These are phyloP conservation scores for Antitrichia curtipendula DNA, from an alignment of 225 moss, liverwort and hornwort species.

Conservation along the genomic window DNA sequence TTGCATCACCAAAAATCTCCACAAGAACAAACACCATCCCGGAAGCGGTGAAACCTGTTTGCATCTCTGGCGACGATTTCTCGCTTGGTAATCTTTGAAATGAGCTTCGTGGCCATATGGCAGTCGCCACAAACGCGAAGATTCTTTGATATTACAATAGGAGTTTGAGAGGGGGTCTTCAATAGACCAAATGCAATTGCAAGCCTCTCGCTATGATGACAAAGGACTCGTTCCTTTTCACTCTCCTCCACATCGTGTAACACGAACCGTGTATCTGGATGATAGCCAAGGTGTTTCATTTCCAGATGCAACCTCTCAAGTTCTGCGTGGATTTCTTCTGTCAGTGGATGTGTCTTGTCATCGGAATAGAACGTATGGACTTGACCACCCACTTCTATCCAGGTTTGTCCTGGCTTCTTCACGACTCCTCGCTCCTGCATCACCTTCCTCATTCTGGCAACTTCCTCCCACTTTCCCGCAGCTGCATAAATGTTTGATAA, in stretches of 20 bases:
- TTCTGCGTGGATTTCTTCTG: constrained; percentile 14
- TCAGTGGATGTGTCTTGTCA: constrained; percentile 22
- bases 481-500: constrained; percentile 43
- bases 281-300: constrained; percentile 29
- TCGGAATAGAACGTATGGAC: constrained; percentile 39
- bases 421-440: constrained; percentile 30
- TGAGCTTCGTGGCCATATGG: constrained; percentile 39
- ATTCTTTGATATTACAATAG: constrained; percentile 36
- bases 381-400: constrained; percentile 32
- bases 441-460: constrained; percentile 35
- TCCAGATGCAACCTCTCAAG: constrained; percentile 18
- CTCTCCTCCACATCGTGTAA: constrained; percentile 33
- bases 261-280: constrained; percentile 36
- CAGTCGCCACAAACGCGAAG: constrained; percentile 52
- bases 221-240: constrained; percentile 36
- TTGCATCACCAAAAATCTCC: constrained; percentile 45
- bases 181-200: constrained; percentile 38
- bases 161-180: constrained; percentile 7
- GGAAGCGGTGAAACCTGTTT: constrained; percentile 40
- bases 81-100: constrained; percentile 36
- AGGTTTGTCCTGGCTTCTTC: constrained; percentile 46
- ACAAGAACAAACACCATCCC: constrained; percentile 39
- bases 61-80: constrained; percentile 41
- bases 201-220: constrained; percentile 44
- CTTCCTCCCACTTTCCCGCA: constrained; percentile 41